phyloP scores from a whole-genome alignment of 1,284 basidiomycete genomes.

The Leccinum fallax region DNA sequence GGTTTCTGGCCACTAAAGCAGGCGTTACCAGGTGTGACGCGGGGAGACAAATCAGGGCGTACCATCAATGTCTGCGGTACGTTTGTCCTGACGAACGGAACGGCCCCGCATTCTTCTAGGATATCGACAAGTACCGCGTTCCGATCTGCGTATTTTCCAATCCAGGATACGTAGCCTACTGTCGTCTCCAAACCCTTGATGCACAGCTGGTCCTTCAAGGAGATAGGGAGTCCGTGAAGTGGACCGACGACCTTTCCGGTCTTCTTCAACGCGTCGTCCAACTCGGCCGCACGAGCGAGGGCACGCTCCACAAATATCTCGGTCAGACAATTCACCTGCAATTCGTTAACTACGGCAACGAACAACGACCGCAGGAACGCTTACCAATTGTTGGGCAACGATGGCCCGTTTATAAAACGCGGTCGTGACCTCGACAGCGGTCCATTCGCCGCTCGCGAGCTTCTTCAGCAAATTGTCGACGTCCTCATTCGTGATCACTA shows the following conservation, averaged over 20 bases:
- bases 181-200: slow-evolving; percentile 56
- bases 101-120: slow-evolving; percentile 60
- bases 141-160: slow-evolving; percentile 54
- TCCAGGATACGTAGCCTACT: slow-evolving; percentile 68
- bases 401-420: slow-evolving; percentile 63
- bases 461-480: slow-evolving; percentile 43
- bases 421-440: slow-evolving; percentile 49
- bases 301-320: slow-evolving; percentile 58
- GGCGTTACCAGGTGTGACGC: background rate
- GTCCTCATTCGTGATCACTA: slow-evolving; percentile 53
- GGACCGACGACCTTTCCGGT: slow-evolving; percentile 56
- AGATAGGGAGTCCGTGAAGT: slow-evolving; percentile 63
- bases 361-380: background rate
- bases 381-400: slow-evolving; percentile 60
- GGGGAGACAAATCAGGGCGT: background rate
- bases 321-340: slow-evolving; percentile 56
- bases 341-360: slow-evolving; percentile 24
- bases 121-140: slow-evolving; percentile 64
- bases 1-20: slow-evolving; percentile 60
- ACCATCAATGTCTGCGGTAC: slow-evolving; percentile 71
- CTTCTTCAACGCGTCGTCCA: slow-evolving; percentile 49
- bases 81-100: slow-evolving; percentile 72
- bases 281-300: slow-evolving; percentile 49
- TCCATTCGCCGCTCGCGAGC: slow-evolving; percentile 44
- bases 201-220: slow-evolving; percentile 61